These are phyloP conservation scores for Cyclotella sp. DNA, from an alignment of 108 stramenopile genomes.

Conservation along the genomic window DNA sequence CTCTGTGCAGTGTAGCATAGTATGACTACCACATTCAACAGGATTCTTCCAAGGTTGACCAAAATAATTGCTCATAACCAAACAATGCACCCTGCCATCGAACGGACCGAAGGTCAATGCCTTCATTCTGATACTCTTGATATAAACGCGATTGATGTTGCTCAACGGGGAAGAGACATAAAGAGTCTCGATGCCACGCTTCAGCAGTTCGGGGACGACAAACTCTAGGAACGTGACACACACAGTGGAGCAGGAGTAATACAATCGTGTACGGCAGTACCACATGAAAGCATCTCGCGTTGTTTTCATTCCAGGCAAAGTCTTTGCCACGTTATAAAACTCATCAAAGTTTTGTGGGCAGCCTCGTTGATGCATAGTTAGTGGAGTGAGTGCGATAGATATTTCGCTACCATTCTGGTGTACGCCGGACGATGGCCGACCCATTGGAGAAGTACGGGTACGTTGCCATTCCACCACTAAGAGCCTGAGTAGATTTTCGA, in stretches of 20 bases:
- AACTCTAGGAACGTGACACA: slow-evolving; percentile 13
- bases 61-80: not conserved
- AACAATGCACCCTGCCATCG: not conserved
- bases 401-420: not conserved
- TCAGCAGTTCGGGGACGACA: slow-evolving; percentile 6
- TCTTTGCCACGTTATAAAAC: slow-evolving; percentile 1
- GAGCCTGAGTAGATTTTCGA: slow-evolving; percentile 4
- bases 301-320: slow-evolving; percentile 1
- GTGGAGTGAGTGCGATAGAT: not conserved
- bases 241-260: slow-evolving; percentile 10
- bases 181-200: slow-evolving; percentile 1
- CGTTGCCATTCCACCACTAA: slow-evolving; percentile 2
- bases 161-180: not conserved
- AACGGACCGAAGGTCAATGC: not conserved
- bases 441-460: slow-evolving; percentile 7
- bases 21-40: slow-evolving; percentile 2
- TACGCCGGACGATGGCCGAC: not conserved
- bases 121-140: not conserved
- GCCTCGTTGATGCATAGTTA: slow-evolving; percentile 1
- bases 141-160: not conserved
- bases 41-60: not conserved
- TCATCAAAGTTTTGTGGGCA: slow-evolving; percentile 1
- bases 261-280: slow-evolving; percentile 14
- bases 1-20: slow-evolving; percentile 4
- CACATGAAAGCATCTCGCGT: slow-evolving; percentile 3